Evolutionary conservation across 495 filamentous ascomycete genomes (phyloP).

Genomic region (Jackrogersella minutella): DNA sequence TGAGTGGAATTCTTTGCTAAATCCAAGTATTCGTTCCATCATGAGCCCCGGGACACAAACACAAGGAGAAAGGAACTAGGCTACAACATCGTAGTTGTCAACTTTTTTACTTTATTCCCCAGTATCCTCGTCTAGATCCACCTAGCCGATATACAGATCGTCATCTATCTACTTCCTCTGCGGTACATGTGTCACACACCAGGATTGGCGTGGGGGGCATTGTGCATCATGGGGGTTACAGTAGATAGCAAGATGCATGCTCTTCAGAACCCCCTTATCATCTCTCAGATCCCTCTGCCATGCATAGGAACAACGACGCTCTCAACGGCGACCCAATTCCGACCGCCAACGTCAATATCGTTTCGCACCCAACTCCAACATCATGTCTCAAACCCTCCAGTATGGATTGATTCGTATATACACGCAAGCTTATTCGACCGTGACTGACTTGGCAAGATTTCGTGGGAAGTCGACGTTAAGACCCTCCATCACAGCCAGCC

Average conservation of each 20-base stretch:
- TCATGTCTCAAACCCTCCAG: conserved; percentile 27
- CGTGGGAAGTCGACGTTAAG: conserved; percentile 97
- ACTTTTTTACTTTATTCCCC: conserved; percentile 31
- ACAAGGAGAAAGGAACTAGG: neutral
- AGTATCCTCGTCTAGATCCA: conserved; percentile 15
- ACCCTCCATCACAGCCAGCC: conserved; percentile 95
- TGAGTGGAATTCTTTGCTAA: neutral
- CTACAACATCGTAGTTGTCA: conserved; percentile 12
- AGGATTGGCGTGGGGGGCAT: conserved; percentile 18
- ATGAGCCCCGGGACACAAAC: too few species aligned
- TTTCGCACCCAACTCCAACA: conserved; percentile 38
- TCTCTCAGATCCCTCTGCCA: conserved; percentile 34
- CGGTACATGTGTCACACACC: conserved; percentile 18
- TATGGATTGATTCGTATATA: conserved; percentile 23
- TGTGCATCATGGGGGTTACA: conserved; percentile 20
- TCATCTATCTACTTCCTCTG: conserved; percentile 25
- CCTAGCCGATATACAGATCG: conserved; percentile 25
- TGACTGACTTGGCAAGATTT: conserved; percentile 98
- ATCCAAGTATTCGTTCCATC: neutral
- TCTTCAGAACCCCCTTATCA: conserved; percentile 16
- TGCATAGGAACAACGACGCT: conserved; percentile 34
- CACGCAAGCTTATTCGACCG: conserved; percentile 78
- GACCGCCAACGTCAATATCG: conserved; percentile 37
- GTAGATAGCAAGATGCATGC: conserved; percentile 12
- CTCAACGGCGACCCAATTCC: conserved; percentile 35